phyloP scores from a whole-genome alignment of 371 early-diverging fungal species.

The Mucor saturninus region DNA sequence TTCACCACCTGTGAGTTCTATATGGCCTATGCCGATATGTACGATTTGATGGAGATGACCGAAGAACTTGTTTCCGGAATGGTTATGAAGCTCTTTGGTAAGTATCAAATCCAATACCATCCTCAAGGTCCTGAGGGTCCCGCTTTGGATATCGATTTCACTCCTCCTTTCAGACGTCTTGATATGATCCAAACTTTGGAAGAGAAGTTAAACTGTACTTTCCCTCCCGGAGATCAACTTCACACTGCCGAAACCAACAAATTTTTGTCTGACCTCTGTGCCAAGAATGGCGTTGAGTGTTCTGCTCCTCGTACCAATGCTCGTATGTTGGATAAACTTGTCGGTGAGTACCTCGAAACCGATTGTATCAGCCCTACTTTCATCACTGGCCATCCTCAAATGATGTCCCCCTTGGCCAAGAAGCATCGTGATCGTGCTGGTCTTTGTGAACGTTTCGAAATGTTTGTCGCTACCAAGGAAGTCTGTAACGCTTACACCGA shows the following conservation, averaged over 20 bases:
- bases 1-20: constrained; percentile 99
- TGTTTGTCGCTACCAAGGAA: constrained; percentile 99
- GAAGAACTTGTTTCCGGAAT: constrained; percentile 92
- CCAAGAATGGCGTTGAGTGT: constrained; percentile 92
- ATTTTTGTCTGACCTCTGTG: constrained; percentile 91
- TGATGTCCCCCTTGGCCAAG: constrained; percentile 99
- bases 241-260: constrained; percentile 82
- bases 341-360: constrained; percentile 97
- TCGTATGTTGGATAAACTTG: constrained; percentile 98
- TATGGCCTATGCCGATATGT: constrained; percentile 99
- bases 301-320: constrained; percentile 94
- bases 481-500: constrained; percentile 99
- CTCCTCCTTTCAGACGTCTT: constrained; percentile 96
- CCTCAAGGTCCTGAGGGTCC: constrained; percentile 89
- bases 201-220: constrained; percentile 85
- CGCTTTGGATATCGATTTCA: constrained; percentile 89
- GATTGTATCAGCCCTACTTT: constrained; percentile 97
- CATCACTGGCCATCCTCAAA: constrained; percentile 97
- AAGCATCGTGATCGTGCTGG: constrained; percentile 91
- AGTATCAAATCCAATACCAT: constrained; percentile 90
- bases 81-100: constrained; percentile 91
- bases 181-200: constrained; percentile 96
- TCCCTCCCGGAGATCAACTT: constrained; percentile 89
- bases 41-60: constrained; percentile 96
- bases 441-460: constrained; percentile 99